Base-by-base conservation (phyloP, 768 basidiomycete genomes). In the Rhodotorula toruloides region DNA sequence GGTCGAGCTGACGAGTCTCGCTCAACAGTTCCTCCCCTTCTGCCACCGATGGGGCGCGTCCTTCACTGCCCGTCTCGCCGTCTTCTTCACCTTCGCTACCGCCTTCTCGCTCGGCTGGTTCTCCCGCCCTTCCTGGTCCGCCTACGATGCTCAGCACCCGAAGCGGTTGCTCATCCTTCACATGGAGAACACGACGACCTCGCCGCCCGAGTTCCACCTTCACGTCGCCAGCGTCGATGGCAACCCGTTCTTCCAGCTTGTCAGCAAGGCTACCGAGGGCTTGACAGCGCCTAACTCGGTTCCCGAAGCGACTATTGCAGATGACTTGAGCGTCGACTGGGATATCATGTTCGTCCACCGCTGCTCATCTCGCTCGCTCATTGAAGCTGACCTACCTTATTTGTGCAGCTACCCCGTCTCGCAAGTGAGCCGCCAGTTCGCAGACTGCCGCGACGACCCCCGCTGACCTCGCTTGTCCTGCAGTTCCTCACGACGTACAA, bases 401-500 rank as follows among this genome's bases (percentile, higher is more conserved):
- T n/a, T n/a, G n/a, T n/a, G n/a, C n/a, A n/a, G n/a, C 44, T 90
- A 87, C 76, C 89, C 89, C 21, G 89, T 90, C 77, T 87, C 87
- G 5, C 79, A 85, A 48, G 89, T 88, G 72, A 17, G 0, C 36
- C 25, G 50, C n/a, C 76, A 32, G 4, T 27, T 60, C 37, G 11
- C 40, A 0, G 12, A 31, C 12, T 52, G 4, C 8, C 47, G 21
- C 27, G 3, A 27, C 21, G 17, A 6, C 42, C 22, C 42, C 17
- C 14, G 50, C 40, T 66, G 39, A 34, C 52, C 25, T 62, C 48
- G 40, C 29, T 2, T 13, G 52, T 40, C 46, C 72, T 58, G 16
- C 71, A 91, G 85, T 93, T 96, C 79, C 79, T 98, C 68, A 85
- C 86, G 0, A 85, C 90, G 3, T 92, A 88, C 78, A 89, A 87